Evolutionary conservation across 2,329 filamentous ascomycete species (phyloP), one percentile per base, ranked within the genome.

Genomic region (Hymenoscyphus infarciens): DNA sequence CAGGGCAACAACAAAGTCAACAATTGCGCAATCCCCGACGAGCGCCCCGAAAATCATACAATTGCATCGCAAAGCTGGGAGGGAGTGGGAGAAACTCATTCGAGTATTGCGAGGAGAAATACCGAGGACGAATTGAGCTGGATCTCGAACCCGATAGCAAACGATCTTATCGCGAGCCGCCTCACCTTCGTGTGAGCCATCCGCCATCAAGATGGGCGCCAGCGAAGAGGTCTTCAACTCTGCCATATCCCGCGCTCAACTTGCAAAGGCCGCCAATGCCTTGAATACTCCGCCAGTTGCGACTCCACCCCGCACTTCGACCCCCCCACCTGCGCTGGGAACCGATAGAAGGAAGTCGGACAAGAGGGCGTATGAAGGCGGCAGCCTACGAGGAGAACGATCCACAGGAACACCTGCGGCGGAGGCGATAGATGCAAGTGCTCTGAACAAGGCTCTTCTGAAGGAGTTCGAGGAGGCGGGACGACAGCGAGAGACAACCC

Each of bases 401-500:
- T 62, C 63, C 2, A 27, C 25, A 33, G 64, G 63, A 55, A 63
- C 61, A 19, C 60, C 66, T 25, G 62, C 52, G n/a, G 56, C 49
- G 16, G 72, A 70, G 49, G 65, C 68, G 19, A 64, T 74, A 31
- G 86, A 87, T 74, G 75, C 86, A 11, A 79, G 79, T 62, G 83
- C 83, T 8, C 75, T 89, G 63, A 83, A 80, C 61, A 86, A 81
- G 72, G 85, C 85, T 29, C 75, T 89, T 3, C 61, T 74, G 67
- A 83, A 84, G 69, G 81, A 86, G 54, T 82, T 85, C 67, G 85
- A 88, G 68, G 81, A 85, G 63, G 80, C 80, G 13, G 83, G 83
- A n/a, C 79, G 80, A 64, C 78, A 80, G 56, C 77, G 85, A 70
- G 85, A 87, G 67, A 81, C 82, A 62, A 88, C 87, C 33, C 86